Base-by-base conservation (phyloP, 1,139 yeast genomes). In the Geotrichum europaeum region DNA sequence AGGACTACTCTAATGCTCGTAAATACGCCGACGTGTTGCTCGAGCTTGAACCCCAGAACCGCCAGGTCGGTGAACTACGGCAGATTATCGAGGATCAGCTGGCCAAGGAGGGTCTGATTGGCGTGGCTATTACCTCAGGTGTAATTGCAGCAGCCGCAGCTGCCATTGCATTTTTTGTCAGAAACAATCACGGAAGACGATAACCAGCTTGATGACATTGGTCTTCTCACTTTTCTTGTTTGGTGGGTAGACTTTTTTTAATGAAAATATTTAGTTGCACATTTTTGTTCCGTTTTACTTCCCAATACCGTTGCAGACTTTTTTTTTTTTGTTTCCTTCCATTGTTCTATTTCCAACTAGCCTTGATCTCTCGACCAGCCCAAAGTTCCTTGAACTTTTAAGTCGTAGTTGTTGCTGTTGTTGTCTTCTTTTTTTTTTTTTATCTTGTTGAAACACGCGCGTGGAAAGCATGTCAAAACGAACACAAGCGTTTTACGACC, bases 51-150 rank as follows among this genome's bases (percentile, higher is more conserved):
- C 97, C 97, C 0, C 86, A 84, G 28, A 92, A 92, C 71, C 73
- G 79, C 47, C 98, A 94, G 73, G 96, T 92, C 2, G 73, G 78
- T 55, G 82, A 84, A 6, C 78, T 94, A 73, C 84, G 88, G 68
- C 81, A 82, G 63, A 85, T 86, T 69, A 88, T 94, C 45, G 97
- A 91, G 65, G 94, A 87, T 66, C 87, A 85, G 70, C 84, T 94
- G 51, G 89, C 96, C 40, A 84, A 81, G 67, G 96, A 94, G 70
- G 96, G 97, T 0, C 78, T 91, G 60, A 84, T 90, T 65, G 98
- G 98, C 0, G 77, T 92, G 60, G 96, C 96, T 0, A 79, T 94
- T 51, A 86, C 90, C 0, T 89, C 96, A 20, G 96, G 96, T 30
- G 84, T 84, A 2, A 78, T 91, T 61, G 97, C 97, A 0, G 80